Evolutionary conservation across 805 yeast species (phyloP).

Genomic region (Priceomyces carsonii): DNA sequence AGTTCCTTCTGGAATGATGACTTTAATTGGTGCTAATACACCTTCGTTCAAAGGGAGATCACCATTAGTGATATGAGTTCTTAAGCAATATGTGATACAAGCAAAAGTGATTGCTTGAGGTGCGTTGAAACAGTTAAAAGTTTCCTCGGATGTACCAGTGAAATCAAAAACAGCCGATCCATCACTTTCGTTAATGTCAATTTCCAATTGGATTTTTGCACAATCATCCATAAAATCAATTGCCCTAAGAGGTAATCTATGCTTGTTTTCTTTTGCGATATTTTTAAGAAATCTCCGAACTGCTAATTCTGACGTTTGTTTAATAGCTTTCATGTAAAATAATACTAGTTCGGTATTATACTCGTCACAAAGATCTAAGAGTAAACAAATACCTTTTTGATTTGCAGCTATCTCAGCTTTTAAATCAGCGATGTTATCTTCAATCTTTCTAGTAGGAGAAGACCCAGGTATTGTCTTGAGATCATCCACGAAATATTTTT

Average conservation of each 20-base stretch:
- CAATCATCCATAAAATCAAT: conserved; percentile 82
- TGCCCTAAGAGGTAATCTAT: conserved; percentile 49
- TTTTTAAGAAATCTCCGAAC: conserved; percentile 32
- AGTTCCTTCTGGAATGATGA: conserved; percentile 15
- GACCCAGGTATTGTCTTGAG: conserved; percentile 80
- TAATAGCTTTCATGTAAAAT: conserved; percentile 39
- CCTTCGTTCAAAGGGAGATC: conserved; percentile 24
- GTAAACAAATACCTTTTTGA: conserved; percentile 74
- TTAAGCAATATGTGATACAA: conserved; percentile 16
- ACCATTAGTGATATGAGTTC: conserved; percentile 17
- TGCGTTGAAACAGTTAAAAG: conserved; percentile 14
- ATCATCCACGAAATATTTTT: conserved; percentile 68
- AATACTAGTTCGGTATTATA: conserved; percentile 48
- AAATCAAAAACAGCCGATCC: conserved; percentile 83
- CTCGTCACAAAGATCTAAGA: conserved; percentile 60
- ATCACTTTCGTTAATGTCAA: conserved; percentile 45
- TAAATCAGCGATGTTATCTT: conserved; percentile 73
- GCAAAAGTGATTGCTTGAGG: conserved; percentile 18
- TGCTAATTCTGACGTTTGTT: conserved; percentile 34
- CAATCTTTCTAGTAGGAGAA: conserved; percentile 81
- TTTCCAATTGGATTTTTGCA: conserved; percentile 58
- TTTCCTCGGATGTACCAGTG: conserved; percentile 66
- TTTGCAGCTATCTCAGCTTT: conserved; percentile 75
- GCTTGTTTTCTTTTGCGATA: conserved; percentile 39
- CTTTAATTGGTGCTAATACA: conserved; percentile 14